Base-by-base conservation (phyloP, 179 eudicot species). In the Beta macrorhiza region DNA sequence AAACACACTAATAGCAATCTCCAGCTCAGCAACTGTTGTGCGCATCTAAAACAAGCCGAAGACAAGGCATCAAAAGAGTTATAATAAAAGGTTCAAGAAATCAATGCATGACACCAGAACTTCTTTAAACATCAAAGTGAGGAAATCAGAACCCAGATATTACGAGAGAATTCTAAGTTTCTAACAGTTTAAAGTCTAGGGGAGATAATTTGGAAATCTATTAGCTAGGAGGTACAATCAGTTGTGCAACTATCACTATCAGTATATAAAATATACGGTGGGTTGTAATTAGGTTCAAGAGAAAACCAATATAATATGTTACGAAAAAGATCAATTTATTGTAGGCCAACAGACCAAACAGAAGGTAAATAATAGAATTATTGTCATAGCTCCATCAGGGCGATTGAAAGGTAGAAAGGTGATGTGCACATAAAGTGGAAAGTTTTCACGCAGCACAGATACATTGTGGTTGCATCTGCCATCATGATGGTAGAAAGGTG, bases 1-100 rank as follows among this genome's bases (percentile, higher is more conserved):
- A 89, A 96, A 96, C 58, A 96, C 76, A 61, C 98, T 91, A 82
- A 96, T 92, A 49, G 99, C 99, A 87, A 91, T 94, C 86, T 90
- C 88, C 70, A 94, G 90, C 91, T 96, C 99, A 6, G 92, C 84
- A 79, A 96, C 97, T 16, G 98, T 90, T 68, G 95, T 81, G 56
- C 98, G 97, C 87, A 92, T 94, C 99, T 95, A 81, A 44, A 45
- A 82, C 25, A 82, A 47, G 57, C 61, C 63, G 7, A 22, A 61
- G 56, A 1, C 49, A 78, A 64, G 29, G 58, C 20, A 64, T 67
- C 4, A 14, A 32, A 14, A 76, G 7, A 76, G n/a, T 6, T 19
- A 0, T 20, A 70, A 73, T 22, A 25, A 67, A 80, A 42, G 25
- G 32, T 53, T 3, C 77, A 29, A 29, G 63, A 13, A 17, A 44